Evolutionary conservation across 306 rosid genomes (phyloP), one percentile per base, ranked within the genome.

Genomic region (Oemleria cerasiformis): DNA sequence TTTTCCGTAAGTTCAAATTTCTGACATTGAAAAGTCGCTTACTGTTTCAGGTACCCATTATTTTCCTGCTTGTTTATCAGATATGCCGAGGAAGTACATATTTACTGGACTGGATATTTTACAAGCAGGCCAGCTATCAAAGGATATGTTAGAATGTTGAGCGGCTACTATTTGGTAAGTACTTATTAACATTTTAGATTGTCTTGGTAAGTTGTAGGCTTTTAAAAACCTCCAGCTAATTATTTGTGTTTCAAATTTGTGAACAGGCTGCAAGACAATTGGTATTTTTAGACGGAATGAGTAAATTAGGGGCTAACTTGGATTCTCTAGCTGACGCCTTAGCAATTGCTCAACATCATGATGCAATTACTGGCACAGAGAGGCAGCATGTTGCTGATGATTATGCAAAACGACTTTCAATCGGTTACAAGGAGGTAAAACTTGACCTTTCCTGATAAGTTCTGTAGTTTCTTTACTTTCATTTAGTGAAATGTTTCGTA

Each of bases 41-140:
- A 23, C 16, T 4, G 50, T 16, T 68, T 2, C 19, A 6, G 50
- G 16, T 68, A 4, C 21, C 64, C 14, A 61, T 73, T 41, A 71
- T 66, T 71, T 54, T 68, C n/a, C 5, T 23, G 64, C 40, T 23
- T 65, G 34, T 40, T 80, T 78, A 53, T 80, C 81, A 92, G 98
- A 78, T 92, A 92, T 72, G 98, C 98, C 2, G 96, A 92, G 58
- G 66, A 63, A 40, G 56, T 73, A 68, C 85, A 92, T 76, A 96
- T 86, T 38, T 92, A 92, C 59, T 92, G 98, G 98, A 92, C 98
- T 14, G 98, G 98, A 59, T 92, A 90, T 75, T 92, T 89, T 72
- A 89, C 98, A 8, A 92, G 98, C 77, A 86, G 98, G 74, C 92
- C 98, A 20, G 88, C 90, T 15, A 47, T 86, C 34, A 92, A 92